phyloP scores from a whole-genome alignment of 2,329 filamentous ascomycete species.

The Didymella lethalis region DNA sequence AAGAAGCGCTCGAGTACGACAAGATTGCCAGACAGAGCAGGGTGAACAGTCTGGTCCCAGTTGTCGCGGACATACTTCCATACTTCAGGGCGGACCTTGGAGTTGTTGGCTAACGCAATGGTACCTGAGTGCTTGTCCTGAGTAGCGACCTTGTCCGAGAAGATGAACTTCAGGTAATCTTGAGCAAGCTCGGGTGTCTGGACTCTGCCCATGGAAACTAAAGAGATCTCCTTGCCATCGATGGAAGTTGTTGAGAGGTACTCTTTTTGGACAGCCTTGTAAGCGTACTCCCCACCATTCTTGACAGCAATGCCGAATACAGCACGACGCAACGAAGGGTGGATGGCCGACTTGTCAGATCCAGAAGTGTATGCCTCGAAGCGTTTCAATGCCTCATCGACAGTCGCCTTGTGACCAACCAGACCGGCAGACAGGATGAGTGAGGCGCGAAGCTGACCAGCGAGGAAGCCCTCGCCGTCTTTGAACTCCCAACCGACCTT shows the following conservation, averaged over 20 bases:
- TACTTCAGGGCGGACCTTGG: constrained; percentile 73
- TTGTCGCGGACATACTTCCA: constrained; percentile 89
- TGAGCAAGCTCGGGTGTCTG: constrained; percentile 73
- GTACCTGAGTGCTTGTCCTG: constrained; percentile 89
- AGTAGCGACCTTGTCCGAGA: constrained; percentile 82
- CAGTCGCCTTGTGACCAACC: constrained; percentile 76
- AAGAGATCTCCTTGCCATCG: constrained; percentile 87
- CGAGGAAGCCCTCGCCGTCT: constrained; percentile 81
- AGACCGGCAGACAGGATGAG: constrained; percentile 78
- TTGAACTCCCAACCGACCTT: constrained; percentile 86
- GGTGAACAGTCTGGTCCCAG: constrained; percentile 73
- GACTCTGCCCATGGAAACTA: constrained; percentile 77
- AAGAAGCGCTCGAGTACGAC: constrained; percentile 91
- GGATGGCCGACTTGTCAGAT: constrained; percentile 71
- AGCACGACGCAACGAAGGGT: constrained; percentile 80
- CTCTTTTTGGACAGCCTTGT: constrained; percentile 80
- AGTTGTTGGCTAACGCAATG: constrained; percentile 75
- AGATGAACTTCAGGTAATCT: constrained; percentile 74
- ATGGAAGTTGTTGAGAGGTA: constrained; percentile 83
- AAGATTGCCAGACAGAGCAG: constrained; percentile 79
- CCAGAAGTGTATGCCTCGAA: constrained; percentile 81
- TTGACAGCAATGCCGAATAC: constrained; percentile 82
- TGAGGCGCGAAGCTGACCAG: constrained; percentile 80
- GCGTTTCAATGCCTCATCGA: constrained; percentile 76
- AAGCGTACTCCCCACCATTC: constrained; percentile 74